Conservation (phyloP, 2,329 filamentous ascomycete genomes). For the Colletotrichum agaves region DNA sequence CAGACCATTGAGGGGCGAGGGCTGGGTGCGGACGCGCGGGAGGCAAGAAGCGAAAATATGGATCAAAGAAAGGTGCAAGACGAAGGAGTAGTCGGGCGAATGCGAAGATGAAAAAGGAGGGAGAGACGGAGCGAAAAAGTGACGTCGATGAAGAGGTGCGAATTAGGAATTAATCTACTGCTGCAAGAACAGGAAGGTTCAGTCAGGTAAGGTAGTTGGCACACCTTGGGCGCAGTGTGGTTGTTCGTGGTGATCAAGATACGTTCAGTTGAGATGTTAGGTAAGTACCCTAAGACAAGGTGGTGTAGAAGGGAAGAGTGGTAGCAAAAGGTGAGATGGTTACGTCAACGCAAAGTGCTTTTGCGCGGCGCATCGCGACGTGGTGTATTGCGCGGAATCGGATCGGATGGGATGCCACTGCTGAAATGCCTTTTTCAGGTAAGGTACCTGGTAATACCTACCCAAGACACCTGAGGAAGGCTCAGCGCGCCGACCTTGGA, state of each 20-base stretch:
- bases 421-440: too few species aligned
- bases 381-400: background rate
- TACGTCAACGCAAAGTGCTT: background rate
- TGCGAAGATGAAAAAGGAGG: background rate
- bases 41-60: background rate
- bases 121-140: background rate
- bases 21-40: background rate
- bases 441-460: too few species aligned
- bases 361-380: constrained; percentile 29
- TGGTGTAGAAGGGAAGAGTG: too few species aligned
- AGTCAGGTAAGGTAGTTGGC: background rate
- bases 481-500: constrained; percentile 4
- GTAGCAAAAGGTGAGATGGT: background rate
- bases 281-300: too few species aligned
- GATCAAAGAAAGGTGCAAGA: background rate
- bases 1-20: constrained; percentile 1
- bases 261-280: too few species aligned
- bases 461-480: background rate
- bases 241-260: too few species aligned
- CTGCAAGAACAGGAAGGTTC: background rate
- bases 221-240: too few species aligned
- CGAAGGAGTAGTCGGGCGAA: background rate
- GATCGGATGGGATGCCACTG: too few species aligned
- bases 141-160: background rate
- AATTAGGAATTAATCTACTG: background rate